A percentile compares a stretch with the other conserved stretches of the same genome.
phyloP scores from a whole-genome alignment of 2,329 filamentous ascomycete species.

The Sphaerulina musiva region DNA sequence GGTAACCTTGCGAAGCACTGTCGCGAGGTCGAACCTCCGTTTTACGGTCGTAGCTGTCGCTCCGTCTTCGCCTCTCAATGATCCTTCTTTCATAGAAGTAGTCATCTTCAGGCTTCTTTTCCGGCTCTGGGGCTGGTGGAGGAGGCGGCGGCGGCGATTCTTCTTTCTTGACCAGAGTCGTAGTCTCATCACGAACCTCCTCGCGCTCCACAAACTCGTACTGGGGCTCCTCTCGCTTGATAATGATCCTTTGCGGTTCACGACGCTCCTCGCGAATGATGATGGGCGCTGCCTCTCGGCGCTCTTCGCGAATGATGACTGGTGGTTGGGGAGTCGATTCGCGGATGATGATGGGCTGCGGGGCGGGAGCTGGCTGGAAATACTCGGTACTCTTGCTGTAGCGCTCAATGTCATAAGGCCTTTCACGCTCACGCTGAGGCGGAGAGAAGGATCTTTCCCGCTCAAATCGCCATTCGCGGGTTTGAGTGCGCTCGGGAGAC shows the following conservation, averaged over 20 bases:
- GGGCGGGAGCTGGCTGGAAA: conserved; percentile 40
- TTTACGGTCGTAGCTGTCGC: conserved; percentile 38
- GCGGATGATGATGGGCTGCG: conserved; percentile 47
- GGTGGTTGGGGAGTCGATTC: conserved; percentile 37
- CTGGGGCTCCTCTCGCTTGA: conserved; percentile 50
- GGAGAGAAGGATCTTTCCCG: conserved; percentile 45
- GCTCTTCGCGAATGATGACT: conserved; percentile 52
- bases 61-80: conserved; percentile 45
- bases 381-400: conserved; percentile 50
- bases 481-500: conserved; percentile 41
- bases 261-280: conserved; percentile 50
- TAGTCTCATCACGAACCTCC: conserved; percentile 45
- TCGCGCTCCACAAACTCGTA: conserved; percentile 56
- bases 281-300: conserved; percentile 43
- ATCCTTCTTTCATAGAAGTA: conserved; percentile 56
- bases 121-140: conserved; percentile 22
- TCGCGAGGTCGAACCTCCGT: conserved; percentile 47
- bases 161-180: conserved; percentile 39
- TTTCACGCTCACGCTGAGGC: conserved; percentile 34
- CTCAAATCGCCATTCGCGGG: conserved; percentile 48
- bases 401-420: conserved; percentile 43
- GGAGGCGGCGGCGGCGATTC: conserved; percentile 36
- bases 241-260: conserved; percentile 43
- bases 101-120: conserved; percentile 46
- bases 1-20: conserved; percentile 47